Conservation (phyloP, 2,329 filamentous ascomycete species). For the Cadophora sp. region DNA sequence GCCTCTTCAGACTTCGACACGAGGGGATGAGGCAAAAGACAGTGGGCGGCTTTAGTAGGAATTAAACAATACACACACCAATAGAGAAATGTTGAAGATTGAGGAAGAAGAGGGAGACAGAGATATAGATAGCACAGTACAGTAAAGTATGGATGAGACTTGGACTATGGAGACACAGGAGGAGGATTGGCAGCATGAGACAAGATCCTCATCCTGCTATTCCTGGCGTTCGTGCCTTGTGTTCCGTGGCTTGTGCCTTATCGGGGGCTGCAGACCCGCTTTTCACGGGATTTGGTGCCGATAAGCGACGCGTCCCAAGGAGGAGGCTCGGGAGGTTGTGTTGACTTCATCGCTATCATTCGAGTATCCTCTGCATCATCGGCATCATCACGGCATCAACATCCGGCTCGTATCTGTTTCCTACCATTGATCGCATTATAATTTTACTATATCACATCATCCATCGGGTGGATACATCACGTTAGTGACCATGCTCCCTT, state of each 20-base stretch:
- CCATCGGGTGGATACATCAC: neutral
- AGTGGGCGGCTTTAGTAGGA: neutral
- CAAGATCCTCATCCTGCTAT: neutral
- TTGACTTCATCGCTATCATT: neutral
- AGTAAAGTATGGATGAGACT: neutral
- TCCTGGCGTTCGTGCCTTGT: conserved; percentile 1
- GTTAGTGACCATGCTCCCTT: conserved; percentile 21
- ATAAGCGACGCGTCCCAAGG: conserved; percentile 19
- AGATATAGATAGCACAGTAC: no score
- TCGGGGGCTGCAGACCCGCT: neutral
- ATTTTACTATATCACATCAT: neutral
- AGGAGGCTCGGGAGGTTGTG: neutral
- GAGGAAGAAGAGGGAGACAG: neutral
- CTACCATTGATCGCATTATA: neutral
- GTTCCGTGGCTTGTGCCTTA: neutral
- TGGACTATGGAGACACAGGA: neutral
- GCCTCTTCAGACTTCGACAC: conserved; percentile 35
- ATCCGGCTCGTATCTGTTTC: neutral
- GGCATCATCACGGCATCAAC: neutral
- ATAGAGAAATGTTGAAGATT: conserved; percentile 13
- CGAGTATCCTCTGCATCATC: neutral
- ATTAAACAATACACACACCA: neutral
- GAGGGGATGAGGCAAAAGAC: conserved; percentile 14
- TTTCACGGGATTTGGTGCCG: conserved; percentile 15
- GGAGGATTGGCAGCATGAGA: conserved; percentile 15